phyloP scores from a whole-genome alignment of 768 basidiomycete genomes.

The Gelatoporia subvermispora region DNA sequence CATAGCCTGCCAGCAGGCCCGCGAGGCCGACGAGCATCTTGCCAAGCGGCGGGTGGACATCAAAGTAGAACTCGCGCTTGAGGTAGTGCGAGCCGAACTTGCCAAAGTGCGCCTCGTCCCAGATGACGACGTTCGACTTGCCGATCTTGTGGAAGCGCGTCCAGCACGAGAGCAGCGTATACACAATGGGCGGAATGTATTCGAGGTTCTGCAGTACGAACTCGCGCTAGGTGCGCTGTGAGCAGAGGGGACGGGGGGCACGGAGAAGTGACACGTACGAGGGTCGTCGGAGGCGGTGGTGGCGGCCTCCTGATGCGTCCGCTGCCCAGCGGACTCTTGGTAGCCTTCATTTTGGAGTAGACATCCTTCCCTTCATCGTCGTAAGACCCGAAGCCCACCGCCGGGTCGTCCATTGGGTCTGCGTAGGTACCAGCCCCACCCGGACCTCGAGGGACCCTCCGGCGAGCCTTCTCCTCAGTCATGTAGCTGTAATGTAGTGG shows the following conservation, averaged over 20 bases:
- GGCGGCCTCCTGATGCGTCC: slow-evolving; percentile 61
- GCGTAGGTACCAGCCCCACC: slow-evolving; percentile 24
- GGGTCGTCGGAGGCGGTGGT: slow-evolving; percentile 59
- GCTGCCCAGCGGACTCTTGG: slow-evolving; percentile 28
- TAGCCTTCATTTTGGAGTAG: slow-evolving; percentile 39
- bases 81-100: slow-evolving; percentile 98
- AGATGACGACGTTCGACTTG: slow-evolving; percentile 78
- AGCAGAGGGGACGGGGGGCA: slow-evolving; percentile 1
- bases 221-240: slow-evolving; percentile 45
- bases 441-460: slow-evolving; percentile 37
- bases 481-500: slow-evolving; percentile 44
- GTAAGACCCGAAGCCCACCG: slow-evolving; percentile 32
- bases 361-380: slow-evolving; percentile 68
- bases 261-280: slow-evolving; percentile 17
- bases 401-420: slow-evolving; percentile 19
- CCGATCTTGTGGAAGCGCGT: slow-evolving; percentile 95
- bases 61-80: slow-evolving; percentile 98
- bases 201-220: slow-evolving; percentile 78
- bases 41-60: slow-evolving; percentile 96
- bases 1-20: slow-evolving; percentile 86
- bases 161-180: slow-evolving; percentile 92
- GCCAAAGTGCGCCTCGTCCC: slow-evolving; percentile 99
- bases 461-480: slow-evolving; percentile 45
- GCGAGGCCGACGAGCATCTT: slow-evolving; percentile 98
- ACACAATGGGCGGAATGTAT: slow-evolving; percentile 72